Evolutionary conservation across 139 green algal species (phyloP), one percentile per base, ranked within the genome.

Genomic region (Chlamydomonas asymmetrica): DNA sequence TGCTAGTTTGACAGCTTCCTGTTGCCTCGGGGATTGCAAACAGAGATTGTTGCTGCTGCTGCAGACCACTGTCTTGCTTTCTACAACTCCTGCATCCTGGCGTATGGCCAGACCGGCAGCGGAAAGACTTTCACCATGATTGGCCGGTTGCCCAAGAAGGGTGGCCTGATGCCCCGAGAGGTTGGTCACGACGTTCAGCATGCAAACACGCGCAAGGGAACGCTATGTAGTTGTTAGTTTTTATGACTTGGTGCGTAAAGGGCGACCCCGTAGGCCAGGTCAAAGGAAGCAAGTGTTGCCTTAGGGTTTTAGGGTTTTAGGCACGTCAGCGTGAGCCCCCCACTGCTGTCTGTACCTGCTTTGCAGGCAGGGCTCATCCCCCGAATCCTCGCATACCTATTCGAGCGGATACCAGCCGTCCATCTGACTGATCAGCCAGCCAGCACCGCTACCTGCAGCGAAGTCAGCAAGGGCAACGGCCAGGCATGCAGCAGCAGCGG

Each of bases 311-410:
- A 25, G 45, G 10, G 45, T 16, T 16, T n/a, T n/a, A n/a, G n/a
- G n/a, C n/a, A n/a, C n/a, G n/a, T n/a, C n/a, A n/a, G n/a, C n/a
- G n/a, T n/a, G n/a, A n/a, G n/a, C n/a, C n/a, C n/a, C n/a, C n/a
- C n/a, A n/a, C n/a, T n/a, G n/a, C 45, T 52, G 10, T 52, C 45
- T 10, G 10, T 16, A 10, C 10, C 45, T 10, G 45, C 10, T 10
- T 10, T n/a, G 16, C 54, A 85, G 38, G 76, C 84, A 5, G 92
- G 92, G 18, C 74, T 97, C 45, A 92, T 85, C 13, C 87, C 88
- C 22, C 77, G 92, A 0, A 73, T 93, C 25, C 92, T 97, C 52
- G 70, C 92, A 64, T 66, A 95, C 65, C 66, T 97, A 5, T 97
- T 97, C 61, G 34, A 62, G 2, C 77, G 76, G 5, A 91, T 96